A percentile compares a stretch with the other conserved stretches of the same genome.
Evolutionary conservation across 805 yeast genomes (phyloP).

Genomic region (Starmerella roubikii): DNA sequence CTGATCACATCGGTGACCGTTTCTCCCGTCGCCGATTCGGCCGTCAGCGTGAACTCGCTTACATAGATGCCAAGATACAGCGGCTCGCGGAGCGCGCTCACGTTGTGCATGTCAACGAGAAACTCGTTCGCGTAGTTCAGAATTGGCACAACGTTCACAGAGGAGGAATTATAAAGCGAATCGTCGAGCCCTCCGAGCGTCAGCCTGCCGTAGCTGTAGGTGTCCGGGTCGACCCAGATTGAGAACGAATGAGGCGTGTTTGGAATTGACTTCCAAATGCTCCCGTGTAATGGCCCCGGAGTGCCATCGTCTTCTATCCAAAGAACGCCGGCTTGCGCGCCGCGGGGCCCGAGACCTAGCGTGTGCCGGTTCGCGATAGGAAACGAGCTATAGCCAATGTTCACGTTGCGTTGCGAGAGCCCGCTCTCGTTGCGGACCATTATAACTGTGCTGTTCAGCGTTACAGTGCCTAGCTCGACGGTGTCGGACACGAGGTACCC

Average conservation of each 20-base stretch:
- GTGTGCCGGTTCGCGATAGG: neutral
- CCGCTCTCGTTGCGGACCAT: neutral
- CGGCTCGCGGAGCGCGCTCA: constrained; percentile 4
- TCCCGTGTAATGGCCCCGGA: constrained; percentile 10
- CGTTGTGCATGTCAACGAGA: neutral
- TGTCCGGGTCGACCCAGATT: constrained; percentile 13
- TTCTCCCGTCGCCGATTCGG: neutral
- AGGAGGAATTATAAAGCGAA: constrained; percentile 1
- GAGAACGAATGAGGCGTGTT: constrained; percentile 2
- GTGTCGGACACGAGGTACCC: constrained; percentile 11
- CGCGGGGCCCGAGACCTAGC: constrained; percentile 17
- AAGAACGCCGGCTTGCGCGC: constrained; percentile 7
- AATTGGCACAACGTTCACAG: constrained; percentile 4
- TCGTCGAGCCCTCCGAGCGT: constrained; percentile 13
- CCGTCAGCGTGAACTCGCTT: neutral
- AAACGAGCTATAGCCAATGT: neutral
- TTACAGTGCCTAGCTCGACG: constrained; percentile 1
- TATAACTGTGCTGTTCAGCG: neutral
- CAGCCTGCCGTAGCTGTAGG: constrained; percentile 2
- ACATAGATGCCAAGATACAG: constrained; percentile 5
- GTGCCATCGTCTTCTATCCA: constrained; percentile 2
- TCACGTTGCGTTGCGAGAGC: neutral
- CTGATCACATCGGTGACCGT: neutral
- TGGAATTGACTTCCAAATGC: neutral
- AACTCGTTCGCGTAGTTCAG: neutral